These are phyloP conservation scores for Populus tomentosa DNA, from an alignment of 441 rosid species.

Conservation along the genomic window DNA sequence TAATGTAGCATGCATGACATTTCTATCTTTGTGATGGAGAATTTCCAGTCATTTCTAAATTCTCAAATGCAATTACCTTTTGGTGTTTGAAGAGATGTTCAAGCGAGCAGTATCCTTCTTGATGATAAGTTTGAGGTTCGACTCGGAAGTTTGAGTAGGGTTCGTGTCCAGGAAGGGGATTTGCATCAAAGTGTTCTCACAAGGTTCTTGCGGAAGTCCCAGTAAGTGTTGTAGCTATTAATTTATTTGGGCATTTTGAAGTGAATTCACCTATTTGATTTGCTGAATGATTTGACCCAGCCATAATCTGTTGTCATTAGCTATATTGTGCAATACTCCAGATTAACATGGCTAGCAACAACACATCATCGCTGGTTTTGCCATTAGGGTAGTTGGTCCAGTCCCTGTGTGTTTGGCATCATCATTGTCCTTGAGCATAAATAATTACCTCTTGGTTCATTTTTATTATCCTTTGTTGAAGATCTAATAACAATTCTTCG, in stretches of 20 bases:
- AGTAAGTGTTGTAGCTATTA: constrained; percentile 48
- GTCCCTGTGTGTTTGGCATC: not conserved
- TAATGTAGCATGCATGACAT: not conserved
- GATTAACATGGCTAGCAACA: not conserved
- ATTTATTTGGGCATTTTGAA: constrained; percentile 16
- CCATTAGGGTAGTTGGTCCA: not conserved
- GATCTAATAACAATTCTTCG: constrained; percentile 6
- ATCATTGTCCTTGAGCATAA: not conserved
- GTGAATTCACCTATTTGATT: not conserved
- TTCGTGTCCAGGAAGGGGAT: constrained; percentile 60
- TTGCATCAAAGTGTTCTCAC: constrained; percentile 58
- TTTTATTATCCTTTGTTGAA: not conserved
- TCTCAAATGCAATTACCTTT: constrained; percentile 14
- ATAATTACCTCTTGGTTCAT: not conserved
- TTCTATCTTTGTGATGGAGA: constrained; percentile 7
- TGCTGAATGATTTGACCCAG: not conserved
- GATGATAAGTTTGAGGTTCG: constrained; percentile 98
- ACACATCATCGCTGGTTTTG: not conserved
- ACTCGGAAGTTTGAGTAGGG: constrained; percentile 82
- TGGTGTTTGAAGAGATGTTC: constrained; percentile 69
- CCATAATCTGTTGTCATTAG: not conserved
- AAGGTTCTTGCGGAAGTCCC: constrained; percentile 67
- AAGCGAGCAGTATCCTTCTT: constrained; percentile 97
- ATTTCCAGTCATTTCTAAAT: not conserved
- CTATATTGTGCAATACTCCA: not conserved